Conservation (phyloP, 2,329 filamentous ascomycete genomes). For the Coniella lustricola region DNA sequence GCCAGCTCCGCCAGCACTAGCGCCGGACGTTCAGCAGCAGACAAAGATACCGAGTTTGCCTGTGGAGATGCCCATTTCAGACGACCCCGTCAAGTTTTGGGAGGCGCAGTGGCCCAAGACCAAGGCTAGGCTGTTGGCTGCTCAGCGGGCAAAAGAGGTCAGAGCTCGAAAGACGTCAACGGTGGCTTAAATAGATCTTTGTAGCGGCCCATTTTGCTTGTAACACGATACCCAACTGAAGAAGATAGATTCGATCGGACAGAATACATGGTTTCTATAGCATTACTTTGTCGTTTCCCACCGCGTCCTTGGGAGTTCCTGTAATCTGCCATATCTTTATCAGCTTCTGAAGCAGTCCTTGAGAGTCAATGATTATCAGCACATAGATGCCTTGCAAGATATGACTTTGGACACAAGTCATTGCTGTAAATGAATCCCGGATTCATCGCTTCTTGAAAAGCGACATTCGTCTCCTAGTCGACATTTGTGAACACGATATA, state of each 20-base stretch:
- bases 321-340: no score
- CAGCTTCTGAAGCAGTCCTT: no score
- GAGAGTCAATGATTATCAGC: no score
- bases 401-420: no score
- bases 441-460: no score
- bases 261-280: not conserved
- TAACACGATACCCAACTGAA: slow-evolving; percentile 14
- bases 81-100: slow-evolving; percentile 14
- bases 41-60: slow-evolving; percentile 6
- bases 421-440: no score
- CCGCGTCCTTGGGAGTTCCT: no score
- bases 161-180: slow-evolving; percentile 38
- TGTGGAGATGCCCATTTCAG: slow-evolving; percentile 14
- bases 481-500: no score
- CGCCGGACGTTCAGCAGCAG: slow-evolving; percentile 4
- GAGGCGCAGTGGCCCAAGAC: slow-evolving; percentile 26
- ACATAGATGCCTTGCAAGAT: no score
- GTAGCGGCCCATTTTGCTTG: slow-evolving; percentile 2
- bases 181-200: slow-evolving; percentile 22
- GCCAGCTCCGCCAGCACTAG: not conserved
- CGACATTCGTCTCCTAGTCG: no score
- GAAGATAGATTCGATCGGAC: not conserved
- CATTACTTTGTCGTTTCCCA: not conserved
- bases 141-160: slow-evolving; percentile 50
- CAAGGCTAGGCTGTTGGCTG: slow-evolving; percentile 49